Evolutionary conservation across 495 filamentous ascomycete genomes (phyloP).

Genomic region (Aspergillus mulundensis): DNA sequence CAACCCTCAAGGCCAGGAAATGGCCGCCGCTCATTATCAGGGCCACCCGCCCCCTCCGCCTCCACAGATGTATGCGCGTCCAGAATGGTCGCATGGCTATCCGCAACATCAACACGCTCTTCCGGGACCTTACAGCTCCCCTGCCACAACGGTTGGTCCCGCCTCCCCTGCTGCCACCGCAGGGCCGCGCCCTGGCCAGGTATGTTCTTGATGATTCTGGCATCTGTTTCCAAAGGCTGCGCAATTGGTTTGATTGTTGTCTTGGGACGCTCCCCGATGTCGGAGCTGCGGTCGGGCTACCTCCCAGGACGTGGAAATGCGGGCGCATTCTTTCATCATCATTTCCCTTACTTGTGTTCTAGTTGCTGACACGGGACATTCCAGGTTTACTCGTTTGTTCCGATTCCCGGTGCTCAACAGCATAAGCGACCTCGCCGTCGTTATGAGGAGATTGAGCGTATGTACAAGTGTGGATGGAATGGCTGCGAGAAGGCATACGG

Average conservation of each 20-base stretch:
- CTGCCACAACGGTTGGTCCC: slow-evolving; percentile 55
- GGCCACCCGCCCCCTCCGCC: slow-evolving; percentile 51
- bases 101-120: slow-evolving; percentile 59
- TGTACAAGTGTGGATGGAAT: slow-evolving; percentile 99
- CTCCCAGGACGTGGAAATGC: slow-evolving; percentile 31
- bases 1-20: slow-evolving; percentile 73
- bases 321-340: slow-evolving; percentile 26
- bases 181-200: slow-evolving; percentile 65
- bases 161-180: slow-evolving; percentile 57
- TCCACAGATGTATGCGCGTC: slow-evolving; percentile 70
- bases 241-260: slow-evolving; percentile 29
- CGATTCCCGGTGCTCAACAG: slow-evolving; percentile 94
- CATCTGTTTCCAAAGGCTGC: slow-evolving; percentile 30
- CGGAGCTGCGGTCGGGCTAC: slow-evolving; percentile 16
- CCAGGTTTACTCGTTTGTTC: slow-evolving; percentile 97
- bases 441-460: slow-evolving; percentile 98
- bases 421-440: slow-evolving; percentile 92
- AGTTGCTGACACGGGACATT: slow-evolving; percentile 22
- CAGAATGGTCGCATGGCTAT: slow-evolving; percentile 80
- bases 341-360: slow-evolving; percentile 7
- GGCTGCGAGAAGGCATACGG: slow-evolving; percentile 98
- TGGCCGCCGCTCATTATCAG: slow-evolving; percentile 58
- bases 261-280: slow-evolving; percentile 26
- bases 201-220: slow-evolving; percentile 54
- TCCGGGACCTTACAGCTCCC: slow-evolving; percentile 58